Conservation (phyloP, 2,329 filamentous ascomycete species). For the Uncinocarpus reesii region DNA sequence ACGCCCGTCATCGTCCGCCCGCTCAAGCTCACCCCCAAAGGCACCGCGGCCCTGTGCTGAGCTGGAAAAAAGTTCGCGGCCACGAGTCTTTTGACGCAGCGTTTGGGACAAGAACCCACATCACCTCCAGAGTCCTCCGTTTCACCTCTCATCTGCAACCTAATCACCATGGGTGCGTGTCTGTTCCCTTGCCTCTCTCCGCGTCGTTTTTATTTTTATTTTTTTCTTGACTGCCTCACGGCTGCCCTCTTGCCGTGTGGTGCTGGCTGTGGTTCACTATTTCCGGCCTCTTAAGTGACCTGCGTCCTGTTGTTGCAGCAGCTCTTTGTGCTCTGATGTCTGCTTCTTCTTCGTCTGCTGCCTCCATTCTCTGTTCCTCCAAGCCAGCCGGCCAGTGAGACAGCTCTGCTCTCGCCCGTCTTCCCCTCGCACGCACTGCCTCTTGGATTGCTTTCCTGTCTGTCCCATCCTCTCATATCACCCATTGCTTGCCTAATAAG, state of each 20-base stretch:
- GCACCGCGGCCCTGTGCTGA: conserved; percentile 5
- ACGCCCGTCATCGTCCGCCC: background rate
- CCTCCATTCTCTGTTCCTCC: background rate
- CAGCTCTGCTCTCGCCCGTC: background rate
- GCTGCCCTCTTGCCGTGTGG: background rate
- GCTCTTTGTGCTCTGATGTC: conserved; percentile 3
- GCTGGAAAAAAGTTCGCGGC: conserved; percentile 9
- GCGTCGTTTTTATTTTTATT: background rate
- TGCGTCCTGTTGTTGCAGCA: too few species aligned
- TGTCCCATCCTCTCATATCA: background rate
- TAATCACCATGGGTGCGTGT: conserved; percentile 19
- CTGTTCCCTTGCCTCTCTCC: conserved; percentile 6
- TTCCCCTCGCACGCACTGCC: background rate
- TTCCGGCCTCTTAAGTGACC: too few species aligned
- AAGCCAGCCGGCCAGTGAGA: background rate
- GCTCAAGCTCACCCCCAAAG: conserved; percentile 8
- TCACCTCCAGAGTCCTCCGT: conserved; percentile 14
- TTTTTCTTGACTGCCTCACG: background rate
- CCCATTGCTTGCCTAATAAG: conserved; percentile 1
- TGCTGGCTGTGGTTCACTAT: too few species aligned
- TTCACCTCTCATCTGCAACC: conserved; percentile 16
- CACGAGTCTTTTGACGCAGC: conserved; percentile 7
- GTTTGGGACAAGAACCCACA: conserved; percentile 9
- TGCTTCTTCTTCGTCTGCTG: background rate
- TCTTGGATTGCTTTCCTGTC: conserved; percentile 8